Percentiles rank a stretch among this genome's conserved stretches.
Conservation (phyloP, 163 green algal genomes). For the Picocystis sp. region DNA sequence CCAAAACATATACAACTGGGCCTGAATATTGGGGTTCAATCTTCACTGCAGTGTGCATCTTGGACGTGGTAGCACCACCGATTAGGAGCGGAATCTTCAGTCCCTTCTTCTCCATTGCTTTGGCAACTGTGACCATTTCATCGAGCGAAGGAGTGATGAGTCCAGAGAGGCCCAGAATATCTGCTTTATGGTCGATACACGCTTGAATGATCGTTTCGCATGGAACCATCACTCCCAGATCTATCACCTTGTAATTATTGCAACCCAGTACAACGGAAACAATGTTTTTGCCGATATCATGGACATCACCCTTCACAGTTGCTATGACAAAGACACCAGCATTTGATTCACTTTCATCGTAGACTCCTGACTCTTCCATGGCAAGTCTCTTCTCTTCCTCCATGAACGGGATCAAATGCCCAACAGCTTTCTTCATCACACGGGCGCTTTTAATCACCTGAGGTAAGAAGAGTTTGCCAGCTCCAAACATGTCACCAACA, state of each 20-base stretch:
- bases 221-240: slow-evolving; percentile 90
- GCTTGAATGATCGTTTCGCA: slow-evolving; percentile 91
- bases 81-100: slow-evolving; percentile 83
- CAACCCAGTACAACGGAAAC: slow-evolving; percentile 92
- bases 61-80: slow-evolving; percentile 87
- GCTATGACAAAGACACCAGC: slow-evolving; percentile 86
- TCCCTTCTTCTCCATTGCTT: slow-evolving; percentile 77
- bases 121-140: slow-evolving; percentile 95
- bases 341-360: slow-evolving; percentile 24
- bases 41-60: slow-evolving; percentile 99
- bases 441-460: slow-evolving; percentile 97
- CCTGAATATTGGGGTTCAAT: slow-evolving; percentile 77
- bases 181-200: slow-evolving; percentile 37
- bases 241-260: slow-evolving; percentile 99
- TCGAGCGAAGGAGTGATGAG: slow-evolving; percentile 95
- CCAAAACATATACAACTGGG: slow-evolving; percentile 82
- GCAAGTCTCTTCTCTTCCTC: slow-evolving; percentile 83
- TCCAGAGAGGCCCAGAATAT: slow-evolving; percentile 85
- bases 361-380: slow-evolving; percentile 15
- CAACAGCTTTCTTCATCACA: slow-evolving; percentile 97
- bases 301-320: slow-evolving; percentile 96
- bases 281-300: slow-evolving; percentile 99
- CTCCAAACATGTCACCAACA: slow-evolving; percentile 92
- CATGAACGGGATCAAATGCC: slow-evolving; percentile 92
- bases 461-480: slow-evolving; percentile 97